Conservation (phyloP, 306 rosid species). For the Vicia sativa region DNA sequence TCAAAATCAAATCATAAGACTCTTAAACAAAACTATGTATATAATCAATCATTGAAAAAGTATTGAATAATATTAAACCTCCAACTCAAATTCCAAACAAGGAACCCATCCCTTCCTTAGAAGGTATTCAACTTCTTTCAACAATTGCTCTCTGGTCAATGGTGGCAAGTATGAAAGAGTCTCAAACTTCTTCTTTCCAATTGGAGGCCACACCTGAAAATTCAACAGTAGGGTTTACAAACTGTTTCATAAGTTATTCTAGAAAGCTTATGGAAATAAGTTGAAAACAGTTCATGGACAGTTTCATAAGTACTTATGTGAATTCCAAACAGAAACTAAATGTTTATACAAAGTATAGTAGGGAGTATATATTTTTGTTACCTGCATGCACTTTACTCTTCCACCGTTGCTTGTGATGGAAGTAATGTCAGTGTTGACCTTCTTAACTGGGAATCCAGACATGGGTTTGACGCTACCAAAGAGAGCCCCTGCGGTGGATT, state of each 20-base stretch:
- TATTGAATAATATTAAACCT: conserved; percentile 34
- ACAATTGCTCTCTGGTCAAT: not conserved
- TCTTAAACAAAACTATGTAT: no score
- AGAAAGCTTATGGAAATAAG: no score
- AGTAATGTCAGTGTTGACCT: conserved; percentile 64
- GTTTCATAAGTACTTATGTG: no score
- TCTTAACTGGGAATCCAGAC: conserved; percentile 56
- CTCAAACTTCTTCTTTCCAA: conserved; percentile 69
- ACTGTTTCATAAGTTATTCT: no score
- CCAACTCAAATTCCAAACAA: conserved; percentile 68
- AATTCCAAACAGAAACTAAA: no score
- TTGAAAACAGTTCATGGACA: no score
- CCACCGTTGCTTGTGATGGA: conserved; percentile 70
- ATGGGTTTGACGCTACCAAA: conserved; percentile 70
- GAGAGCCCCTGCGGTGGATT: conserved; percentile 64
- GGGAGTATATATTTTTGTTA: not conserved
- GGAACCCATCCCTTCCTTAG: conserved; percentile 61
- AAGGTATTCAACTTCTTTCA: conserved; percentile 64
- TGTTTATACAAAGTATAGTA: no score
- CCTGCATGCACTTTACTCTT: conserved; percentile 65
- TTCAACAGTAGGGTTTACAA: not conserved
- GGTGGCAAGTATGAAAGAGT: conserved; percentile 75
- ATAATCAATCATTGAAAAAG: not conserved
- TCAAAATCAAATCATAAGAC: no score
- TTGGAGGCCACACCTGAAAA: conserved; percentile 77